Percentiles rank a stretch among this genome's conserved stretches.
These are phyloP conservation scores for Pleurotus sapidus DNA, from an alignment of 768 basidiomycete species.

Conservation along the genomic window DNA sequence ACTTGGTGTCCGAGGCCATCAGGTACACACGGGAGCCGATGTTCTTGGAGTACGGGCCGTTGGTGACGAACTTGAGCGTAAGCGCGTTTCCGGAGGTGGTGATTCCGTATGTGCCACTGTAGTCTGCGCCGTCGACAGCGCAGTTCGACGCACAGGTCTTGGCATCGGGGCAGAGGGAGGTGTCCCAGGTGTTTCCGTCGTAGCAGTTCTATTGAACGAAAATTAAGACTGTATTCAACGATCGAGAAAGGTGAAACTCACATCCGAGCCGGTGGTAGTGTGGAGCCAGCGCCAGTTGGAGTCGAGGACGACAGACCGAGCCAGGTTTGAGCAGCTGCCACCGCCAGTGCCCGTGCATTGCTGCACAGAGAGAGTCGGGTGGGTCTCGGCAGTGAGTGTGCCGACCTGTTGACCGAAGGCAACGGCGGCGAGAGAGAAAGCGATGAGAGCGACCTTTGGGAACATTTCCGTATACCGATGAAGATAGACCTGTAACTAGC, in stretches of 20 bases:
- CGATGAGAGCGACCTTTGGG: slow-evolving; percentile 34
- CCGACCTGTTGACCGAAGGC: slow-evolving; percentile 54
- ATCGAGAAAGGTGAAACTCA: background rate
- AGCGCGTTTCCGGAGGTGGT: slow-evolving; percentile 41
- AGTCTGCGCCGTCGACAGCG: slow-evolving; percentile 43
- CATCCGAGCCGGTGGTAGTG: slow-evolving; percentile 28
- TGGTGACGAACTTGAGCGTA: slow-evolving; percentile 43
- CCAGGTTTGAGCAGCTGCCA: slow-evolving; percentile 37
- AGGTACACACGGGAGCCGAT: slow-evolving; percentile 44
- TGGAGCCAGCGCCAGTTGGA: slow-evolving; percentile 59
- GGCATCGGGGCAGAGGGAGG: slow-evolving; percentile 45
- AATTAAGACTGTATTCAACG: background rate
- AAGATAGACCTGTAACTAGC: background rate
- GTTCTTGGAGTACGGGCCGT: slow-evolving; percentile 26
- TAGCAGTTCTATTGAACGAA: slow-evolving; percentile 33
- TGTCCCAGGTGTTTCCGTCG: slow-evolving; percentile 52
- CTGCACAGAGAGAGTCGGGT: slow-evolving; percentile 43
- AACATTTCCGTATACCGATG: slow-evolving; percentile 26
- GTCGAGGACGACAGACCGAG: slow-evolving; percentile 43
- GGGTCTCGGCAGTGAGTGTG: slow-evolving; percentile 45
- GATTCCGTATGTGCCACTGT: slow-evolving; percentile 49
- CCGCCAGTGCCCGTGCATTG: slow-evolving; percentile 36
- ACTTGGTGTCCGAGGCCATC: slow-evolving; percentile 37
- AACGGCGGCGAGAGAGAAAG: slow-evolving; percentile 37
- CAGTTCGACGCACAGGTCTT: slow-evolving; percentile 43